Conservation (phyloP, 331 rosid genomes). For the Ulmus americana region DNA sequence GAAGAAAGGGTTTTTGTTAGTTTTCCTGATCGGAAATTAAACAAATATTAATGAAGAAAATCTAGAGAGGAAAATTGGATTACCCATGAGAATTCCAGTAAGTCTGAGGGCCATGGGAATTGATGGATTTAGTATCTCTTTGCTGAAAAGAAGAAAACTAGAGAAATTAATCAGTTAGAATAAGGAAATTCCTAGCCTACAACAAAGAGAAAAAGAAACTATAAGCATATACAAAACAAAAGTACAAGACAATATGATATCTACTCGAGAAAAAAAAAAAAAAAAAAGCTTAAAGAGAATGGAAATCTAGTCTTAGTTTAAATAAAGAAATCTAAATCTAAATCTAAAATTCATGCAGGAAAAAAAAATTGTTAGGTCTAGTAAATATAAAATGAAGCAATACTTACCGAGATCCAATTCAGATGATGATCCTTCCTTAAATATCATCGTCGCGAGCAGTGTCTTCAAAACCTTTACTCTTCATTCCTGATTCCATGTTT, state of each 20-base stretch:
- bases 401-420: constrained; percentile 74
- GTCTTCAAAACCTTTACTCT: constrained; percentile 38
- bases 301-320: too few species aligned
- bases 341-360: not conserved
- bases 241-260: too few species aligned
- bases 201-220: too few species aligned
- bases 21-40: not conserved
- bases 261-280: too few species aligned
- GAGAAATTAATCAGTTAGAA: not conserved
- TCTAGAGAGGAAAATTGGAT: not conserved
- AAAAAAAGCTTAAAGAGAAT: too few species aligned
- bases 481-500: constrained; percentile 76
- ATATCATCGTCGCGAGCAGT: constrained; percentile 34
- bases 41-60: not conserved
- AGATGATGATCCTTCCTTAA: constrained; percentile 62
- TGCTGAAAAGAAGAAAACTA: constrained; percentile 34
- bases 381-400: constrained; percentile 1
- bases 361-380: not conserved
- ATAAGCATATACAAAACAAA: too few species aligned
- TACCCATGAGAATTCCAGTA: constrained; percentile 96
- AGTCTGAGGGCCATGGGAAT: constrained; percentile 94
- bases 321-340: too few species aligned
- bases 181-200: not conserved
- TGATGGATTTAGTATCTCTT: constrained; percentile 78
- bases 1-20: constrained; percentile 1